Conservation (phyloP, 768 basidiomycete genomes). For the Pleurotus citrinopileatus region DNA sequence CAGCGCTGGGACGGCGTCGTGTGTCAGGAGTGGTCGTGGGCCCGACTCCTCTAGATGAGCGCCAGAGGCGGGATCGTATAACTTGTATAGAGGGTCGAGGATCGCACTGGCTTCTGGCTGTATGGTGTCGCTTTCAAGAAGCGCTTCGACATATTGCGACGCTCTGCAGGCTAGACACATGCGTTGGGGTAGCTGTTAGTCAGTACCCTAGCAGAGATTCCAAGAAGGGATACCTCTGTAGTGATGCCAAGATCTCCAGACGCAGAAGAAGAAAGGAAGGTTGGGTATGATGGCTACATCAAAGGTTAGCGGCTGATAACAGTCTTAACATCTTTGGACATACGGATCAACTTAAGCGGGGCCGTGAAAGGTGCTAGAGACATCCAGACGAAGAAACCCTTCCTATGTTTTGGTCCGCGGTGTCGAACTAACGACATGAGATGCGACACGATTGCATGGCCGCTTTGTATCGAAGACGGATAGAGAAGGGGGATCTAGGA, state of each 20-base stretch:
- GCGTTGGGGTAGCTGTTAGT: too few species aligned
- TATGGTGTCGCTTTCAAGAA: slow-evolving; percentile 55
- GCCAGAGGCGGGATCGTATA: slow-evolving; percentile 16
- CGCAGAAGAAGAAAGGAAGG: slow-evolving; percentile 82
- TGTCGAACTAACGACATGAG: slow-evolving; percentile 48
- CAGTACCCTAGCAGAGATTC: background rate
- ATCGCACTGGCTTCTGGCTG: slow-evolving; percentile 49
- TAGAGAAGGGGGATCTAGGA: slow-evolving; percentile 66
- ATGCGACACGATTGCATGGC: slow-evolving; percentile 36
- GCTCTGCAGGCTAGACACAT: slow-evolving; percentile 56
- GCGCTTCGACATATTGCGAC: slow-evolving; percentile 61
- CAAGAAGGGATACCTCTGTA: slow-evolving; percentile 55
- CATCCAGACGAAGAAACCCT: slow-evolving; percentile 67
- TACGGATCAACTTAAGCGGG: slow-evolving; percentile 78
- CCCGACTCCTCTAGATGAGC: slow-evolving; percentile 10
- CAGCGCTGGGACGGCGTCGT: slow-evolving; percentile 52
- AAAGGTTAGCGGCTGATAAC: background rate
- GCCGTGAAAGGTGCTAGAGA: slow-evolving; percentile 65
- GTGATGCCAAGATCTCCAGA: slow-evolving; percentile 84
- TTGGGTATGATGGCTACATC: slow-evolving; percentile 73
- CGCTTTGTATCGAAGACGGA: slow-evolving; percentile 42
- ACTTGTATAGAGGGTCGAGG: slow-evolving; percentile 57
- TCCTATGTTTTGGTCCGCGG: slow-evolving; percentile 62
- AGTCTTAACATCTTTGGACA: slow-evolving; percentile 23
- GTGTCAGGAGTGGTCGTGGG: slow-evolving; percentile 43